These are phyloP conservation scores for Leishmania tarentolae DNA, from an alignment of 208 protist genomes.

Conservation along the genomic window DNA sequence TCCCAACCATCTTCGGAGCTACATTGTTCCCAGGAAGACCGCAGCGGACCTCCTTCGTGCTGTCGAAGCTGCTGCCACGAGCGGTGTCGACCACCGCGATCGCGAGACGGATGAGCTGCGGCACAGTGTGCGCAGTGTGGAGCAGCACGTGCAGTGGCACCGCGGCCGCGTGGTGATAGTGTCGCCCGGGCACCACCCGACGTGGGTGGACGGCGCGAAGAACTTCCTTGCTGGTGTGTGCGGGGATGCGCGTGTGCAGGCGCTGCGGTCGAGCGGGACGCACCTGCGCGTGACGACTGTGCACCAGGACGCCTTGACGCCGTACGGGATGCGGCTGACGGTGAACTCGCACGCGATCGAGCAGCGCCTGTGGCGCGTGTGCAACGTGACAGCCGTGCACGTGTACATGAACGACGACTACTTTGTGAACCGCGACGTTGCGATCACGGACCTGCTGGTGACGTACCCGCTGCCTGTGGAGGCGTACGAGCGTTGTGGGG, in stretches of 20 bases:
- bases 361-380: constrained; percentile 61
- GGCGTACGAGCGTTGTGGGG: no score
- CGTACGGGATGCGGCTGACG: constrained; percentile 57
- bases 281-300: constrained; percentile 64
- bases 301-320: constrained; percentile 69
- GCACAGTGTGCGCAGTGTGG: constrained; percentile 94
- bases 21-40: not conserved
- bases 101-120: constrained; percentile 93
- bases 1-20: not conserved
- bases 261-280: constrained; percentile 25
- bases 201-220: constrained; percentile 81
- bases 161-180: constrained; percentile 92
- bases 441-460: constrained; percentile 55
- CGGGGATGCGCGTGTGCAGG: constrained; percentile 25
- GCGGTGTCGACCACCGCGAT: not conserved
- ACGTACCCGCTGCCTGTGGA: no score
- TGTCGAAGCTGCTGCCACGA: not conserved
- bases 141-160: constrained; percentile 91
- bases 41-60: not conserved
- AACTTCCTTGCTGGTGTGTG: constrained; percentile 55
- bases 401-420: constrained; percentile 83
- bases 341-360: constrained; percentile 61
- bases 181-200: constrained; percentile 94
- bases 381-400: constrained; percentile 53
- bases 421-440: constrained; percentile 64